Conservation (phyloP, 306 rosid species). For the peach (Prunus persica) region DNA sequence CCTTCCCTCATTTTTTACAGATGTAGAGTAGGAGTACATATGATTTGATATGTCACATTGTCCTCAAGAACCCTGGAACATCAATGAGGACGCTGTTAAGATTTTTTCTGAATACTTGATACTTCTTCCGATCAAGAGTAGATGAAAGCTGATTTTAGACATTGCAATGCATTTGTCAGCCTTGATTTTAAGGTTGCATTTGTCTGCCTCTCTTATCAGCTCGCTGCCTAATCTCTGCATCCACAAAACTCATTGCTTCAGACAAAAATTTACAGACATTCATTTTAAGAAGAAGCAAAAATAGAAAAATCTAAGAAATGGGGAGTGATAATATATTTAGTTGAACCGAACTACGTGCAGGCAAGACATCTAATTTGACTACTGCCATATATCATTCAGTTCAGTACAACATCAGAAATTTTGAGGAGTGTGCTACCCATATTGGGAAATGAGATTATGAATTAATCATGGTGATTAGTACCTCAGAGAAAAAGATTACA, state of each 20-base stretch:
- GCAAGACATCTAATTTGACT: no score
- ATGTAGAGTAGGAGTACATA: neutral
- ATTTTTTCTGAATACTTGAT: conserved; percentile 88
- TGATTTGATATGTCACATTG: conserved; percentile 41
- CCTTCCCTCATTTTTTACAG: conserved; percentile 24
- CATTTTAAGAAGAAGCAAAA: neutral
- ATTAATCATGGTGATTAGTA: neutral
- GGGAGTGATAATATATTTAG: no score
- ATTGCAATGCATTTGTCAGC: conserved; percentile 67
- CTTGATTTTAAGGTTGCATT: conserved; percentile 64
- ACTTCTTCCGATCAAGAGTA: conserved; percentile 75
- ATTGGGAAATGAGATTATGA: neutral
- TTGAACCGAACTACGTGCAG: no score
- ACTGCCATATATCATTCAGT: no score
- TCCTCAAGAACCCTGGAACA: conserved; percentile 82
- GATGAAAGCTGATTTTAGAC: conserved; percentile 79
- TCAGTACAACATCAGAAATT: no score
- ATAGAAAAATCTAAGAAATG: neutral
- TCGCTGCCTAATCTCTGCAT: conserved; percentile 69
- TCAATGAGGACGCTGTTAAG: conserved; percentile 66
- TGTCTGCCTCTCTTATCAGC: conserved; percentile 66
- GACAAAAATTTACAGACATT: conserved; percentile 1
- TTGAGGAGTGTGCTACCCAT: no score
- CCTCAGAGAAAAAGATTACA: neutral
- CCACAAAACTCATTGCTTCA: neutral